Base-by-base conservation (phyloP, 2,329 filamentous ascomycete genomes). In the Nemania sp. region DNA sequence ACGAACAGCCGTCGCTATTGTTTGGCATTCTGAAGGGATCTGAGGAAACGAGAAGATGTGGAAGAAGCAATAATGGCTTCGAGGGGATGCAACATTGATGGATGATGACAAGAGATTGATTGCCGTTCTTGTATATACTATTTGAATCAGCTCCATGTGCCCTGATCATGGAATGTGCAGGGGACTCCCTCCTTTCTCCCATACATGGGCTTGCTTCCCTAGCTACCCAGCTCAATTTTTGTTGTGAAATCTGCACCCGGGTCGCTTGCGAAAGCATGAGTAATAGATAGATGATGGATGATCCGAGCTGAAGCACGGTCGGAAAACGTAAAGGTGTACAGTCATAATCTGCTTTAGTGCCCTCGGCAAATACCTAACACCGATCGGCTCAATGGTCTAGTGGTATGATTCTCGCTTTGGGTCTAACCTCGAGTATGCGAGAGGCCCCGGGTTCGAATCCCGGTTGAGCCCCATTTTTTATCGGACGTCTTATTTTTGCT, bases 71-170 rank as follows among this genome's bases (percentile, higher is more conserved):
- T n/a, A n/a, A n/a, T n/a, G n/a, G n/a, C n/a, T n/a, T 47, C 3
- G 20, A 37, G 51, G 20, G 40, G 45, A 45, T 18, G 48, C 51
- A 53, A 49, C 32, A n/a, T 48, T 57, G 21, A 57, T 46, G 32
- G 13, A 45, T 52, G 48, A 68, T 48, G 57, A 60, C 62, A 67
- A n/a, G n/a, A n/a, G n/a, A n/a, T n/a, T n/a, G 52, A 54, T 59
- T 67, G 48, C 50, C 21, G 32, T 69, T 69, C 67, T 66, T 68
- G 65, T 69, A 67, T 52, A 65, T 67, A 65, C 42, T 64, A n/a
- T 54, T 34, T 48, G 3, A 12, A 46, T 52, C 4, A 42, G 57
- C n/a, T 6, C 13, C 13, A 48, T 17, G 20, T n/a, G n/a, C n/a
- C n/a, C n/a, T n/a, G n/a, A n/a, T n/a, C n/a, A n/a, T n/a, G n/a